Evolutionary conservation across 345 rosid species (phyloP).

Genomic region (Dipteronia dyeriana): DNA sequence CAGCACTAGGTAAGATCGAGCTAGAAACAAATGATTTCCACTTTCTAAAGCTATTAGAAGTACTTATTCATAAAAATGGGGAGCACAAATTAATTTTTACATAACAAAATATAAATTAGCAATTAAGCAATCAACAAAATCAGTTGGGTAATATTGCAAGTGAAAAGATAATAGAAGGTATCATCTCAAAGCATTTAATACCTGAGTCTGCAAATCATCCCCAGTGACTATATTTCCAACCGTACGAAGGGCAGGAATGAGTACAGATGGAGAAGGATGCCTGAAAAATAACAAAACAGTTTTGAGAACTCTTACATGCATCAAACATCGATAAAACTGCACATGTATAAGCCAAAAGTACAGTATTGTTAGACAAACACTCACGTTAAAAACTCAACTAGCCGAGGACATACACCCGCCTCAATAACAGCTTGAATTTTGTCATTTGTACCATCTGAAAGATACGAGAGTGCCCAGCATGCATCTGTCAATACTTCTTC

Average conservation of each 20-base stretch:
- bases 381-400: slow-evolving; percentile 69
- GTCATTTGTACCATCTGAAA: slow-evolving; percentile 81
- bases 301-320: not conserved
- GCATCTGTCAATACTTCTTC: slow-evolving; percentile 89
- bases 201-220: slow-evolving; percentile 83
- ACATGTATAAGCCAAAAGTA: not conserved
- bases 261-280: slow-evolving; percentile 72
- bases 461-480: slow-evolving; percentile 82
- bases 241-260: slow-evolving; percentile 86
- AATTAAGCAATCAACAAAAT: not conserved
- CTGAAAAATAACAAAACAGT: slow-evolving; percentile 29
- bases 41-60: not conserved
- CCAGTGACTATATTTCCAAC: slow-evolving; percentile 91
- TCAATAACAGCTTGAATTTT: slow-evolving; percentile 77
- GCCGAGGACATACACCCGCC: slow-evolving; percentile 70
- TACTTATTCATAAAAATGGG: not conserved
- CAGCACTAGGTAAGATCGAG: not conserved
- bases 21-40: not conserved
- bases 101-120: not conserved
- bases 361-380: slow-evolving; percentile 22
- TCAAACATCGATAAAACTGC: not conserved
- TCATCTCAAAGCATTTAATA: slow-evolving; percentile 10
- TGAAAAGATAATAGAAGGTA: not conserved
- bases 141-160: not conserved
- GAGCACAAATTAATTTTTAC: not conserved